Evolutionary conservation across 148 eudicot genomes (phyloP), one percentile per base, ranked within the genome.

Genomic region (Rheum nobile): DNA sequence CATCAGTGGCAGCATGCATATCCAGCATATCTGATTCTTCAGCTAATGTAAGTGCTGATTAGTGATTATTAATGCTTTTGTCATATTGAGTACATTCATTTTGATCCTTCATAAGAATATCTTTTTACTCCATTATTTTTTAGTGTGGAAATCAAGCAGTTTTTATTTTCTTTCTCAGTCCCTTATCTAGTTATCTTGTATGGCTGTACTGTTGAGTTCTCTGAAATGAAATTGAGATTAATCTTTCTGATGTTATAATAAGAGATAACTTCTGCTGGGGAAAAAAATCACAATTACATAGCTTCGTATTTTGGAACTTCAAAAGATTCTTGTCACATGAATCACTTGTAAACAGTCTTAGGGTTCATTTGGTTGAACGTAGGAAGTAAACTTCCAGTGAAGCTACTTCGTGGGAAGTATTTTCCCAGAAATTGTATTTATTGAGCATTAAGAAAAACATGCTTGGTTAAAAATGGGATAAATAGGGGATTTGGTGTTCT

Each of bases 1-100:
- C 92, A 71, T 88, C 99, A 28, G 90, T 95, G 75, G 99, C 99
- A 48, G 99, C 93, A 59, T 89, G 96, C 86, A 80, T 95, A 52
- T 95, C 99, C 67, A 22, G 96, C 86, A 80, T 95, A 52, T 95
- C 99, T 70, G 41, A 65, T 65, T 32, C 70, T 67, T 76, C 65
- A 28, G 54, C 21, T 21, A 59, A 41, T 59, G 76, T 74, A 59
- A 74, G 76, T 74, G 74, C 52, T 71, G 29, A 22, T n/a, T n/a
- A n/a, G n/a, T 41, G 43, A 41, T 44, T 43, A 24, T 32, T 65
- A 26, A 26, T 57, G 31, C 34, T 57, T 57, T 57, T 65, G 8
- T 63, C 6, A 10, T 55, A 31, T 11, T 29, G 67, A 65, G 4
- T 32, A 31, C 32, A 65, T n/a, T 57, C 14, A 57, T 26, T 57